Evolutionary conservation across 768 basidiomycete species (phyloP), one percentile per base, ranked within the genome.

Genomic region (Russula earlei): DNA sequence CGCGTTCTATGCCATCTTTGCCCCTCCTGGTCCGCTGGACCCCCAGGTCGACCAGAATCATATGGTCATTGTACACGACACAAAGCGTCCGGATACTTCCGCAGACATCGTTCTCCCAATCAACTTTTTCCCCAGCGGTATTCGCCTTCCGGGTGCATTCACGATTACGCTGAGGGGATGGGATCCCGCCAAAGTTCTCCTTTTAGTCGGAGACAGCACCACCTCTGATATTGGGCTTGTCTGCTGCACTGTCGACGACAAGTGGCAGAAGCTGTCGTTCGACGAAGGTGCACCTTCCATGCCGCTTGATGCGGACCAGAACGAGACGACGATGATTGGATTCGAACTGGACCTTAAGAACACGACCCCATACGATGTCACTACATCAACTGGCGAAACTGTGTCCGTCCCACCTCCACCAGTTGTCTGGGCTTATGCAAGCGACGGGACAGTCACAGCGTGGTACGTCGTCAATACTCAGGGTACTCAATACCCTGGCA

Each of bases 381-480:
- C 70, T 11, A 70, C 68, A 11, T 64, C 72, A 15, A 74, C 74
- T 0, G 76, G 76, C 4, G 76, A 77, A 59, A 67, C 66, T 14
- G 63, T 70, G 6, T 72, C 73, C 12, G 58, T 75, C 2, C 76
- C 78, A 11, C 70, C 78, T 10, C 74, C 75, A 12, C 88, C 88
- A 0, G 73, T 88, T 53, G 69, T 89, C 68, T 89, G 82, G 66
- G 83, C 80, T 3, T 90, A 87, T 67, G 75, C 86, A 11, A 87
- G 82, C 52, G 88, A 91, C 64, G 88, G 88, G 19, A 86, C 87
- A 0, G 52, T 91, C 22, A 77, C 82, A 46, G 88, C 75, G 4
- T 91, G 88, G 87, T 74, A 82, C 65, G 64, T 85, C 20, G 77
- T 86, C 36, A 80, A 84, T 64, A 70, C 73, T 8, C 77, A 75